Conservation (phyloP, 2,329 filamentous ascomycete genomes). For the Catunica adiposa region DNA sequence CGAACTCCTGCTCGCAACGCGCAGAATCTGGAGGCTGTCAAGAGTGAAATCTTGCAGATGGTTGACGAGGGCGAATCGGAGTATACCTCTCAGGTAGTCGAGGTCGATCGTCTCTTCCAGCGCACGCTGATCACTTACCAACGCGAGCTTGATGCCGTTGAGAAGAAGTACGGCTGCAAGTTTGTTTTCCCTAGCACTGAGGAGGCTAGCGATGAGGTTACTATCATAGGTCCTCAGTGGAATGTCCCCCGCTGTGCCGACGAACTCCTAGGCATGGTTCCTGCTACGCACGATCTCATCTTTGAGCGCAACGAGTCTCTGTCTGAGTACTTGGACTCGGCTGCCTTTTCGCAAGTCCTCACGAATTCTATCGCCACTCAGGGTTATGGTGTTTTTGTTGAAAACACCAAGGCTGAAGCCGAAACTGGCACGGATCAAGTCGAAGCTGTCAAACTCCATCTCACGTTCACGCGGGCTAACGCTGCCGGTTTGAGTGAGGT, state of each 20-base stretch:
- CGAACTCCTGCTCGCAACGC: constrained; percentile 93
- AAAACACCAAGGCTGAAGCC: constrained; percentile 37
- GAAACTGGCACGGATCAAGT: constrained; percentile 33
- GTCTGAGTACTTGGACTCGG: constrained; percentile 64
- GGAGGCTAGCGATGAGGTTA: constrained; percentile 89
- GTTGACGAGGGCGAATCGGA: constrained; percentile 93
- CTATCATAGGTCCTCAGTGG: constrained; percentile 91
- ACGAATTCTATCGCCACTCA: constrained; percentile 73
- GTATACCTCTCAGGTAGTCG: constrained; percentile 85
- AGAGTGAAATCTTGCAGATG: constrained; percentile 99
- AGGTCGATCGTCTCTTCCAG: constrained; percentile 88
- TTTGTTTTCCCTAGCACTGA: constrained; percentile 96
- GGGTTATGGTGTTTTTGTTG: constrained; percentile 70
- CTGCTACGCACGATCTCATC: constrained; percentile 83
- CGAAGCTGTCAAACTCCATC: constrained; percentile 44
- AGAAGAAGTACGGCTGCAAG: constrained; percentile 99
- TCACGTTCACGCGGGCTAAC: constrained; percentile 90
- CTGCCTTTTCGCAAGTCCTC: constrained; percentile 65
- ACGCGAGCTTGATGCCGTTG: constrained; percentile 77
- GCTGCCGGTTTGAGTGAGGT: constrained; percentile 89
- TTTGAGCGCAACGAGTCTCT: constrained; percentile 62
- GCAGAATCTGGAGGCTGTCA: constrained; percentile 89
- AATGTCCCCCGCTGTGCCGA: constrained; percentile 95
- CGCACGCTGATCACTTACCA: constrained; percentile 82
- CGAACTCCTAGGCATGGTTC: constrained; percentile 93